Evolutionary conservation across 148 eudicot genomes (phyloP), one percentile per base, ranked within the genome.

Genomic region (Rhododendron henanense): DNA sequence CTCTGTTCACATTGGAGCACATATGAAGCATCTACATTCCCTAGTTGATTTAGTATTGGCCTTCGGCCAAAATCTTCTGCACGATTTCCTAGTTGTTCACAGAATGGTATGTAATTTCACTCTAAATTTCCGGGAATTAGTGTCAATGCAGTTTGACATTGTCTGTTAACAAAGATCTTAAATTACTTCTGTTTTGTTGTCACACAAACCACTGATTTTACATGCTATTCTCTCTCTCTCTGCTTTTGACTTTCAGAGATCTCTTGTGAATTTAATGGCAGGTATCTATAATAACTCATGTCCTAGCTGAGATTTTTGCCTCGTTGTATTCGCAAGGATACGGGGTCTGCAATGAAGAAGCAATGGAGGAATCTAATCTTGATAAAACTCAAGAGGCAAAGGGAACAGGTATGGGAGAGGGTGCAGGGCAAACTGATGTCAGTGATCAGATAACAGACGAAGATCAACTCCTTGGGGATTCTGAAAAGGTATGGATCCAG

Each of bases 391-490:
- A 94, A 91, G 96, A 97, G 82, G 95, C 91, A 82, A 86, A 83
- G 81, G 98, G 98, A 84, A 94, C 98, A 31, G 99, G 99, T 85
- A 93, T 97, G 96, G 98, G 98, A 84, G 99, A 97, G 84, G 99
- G 99, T 87, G 91, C 84, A 1, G 98, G 98, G 73, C 41, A 79
- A 76, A 92, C 91, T 76, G 99, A 97, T 90, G 98, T 97, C 75
- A 97, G 99, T 85, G 93, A 97, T 75, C 93, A 97, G 88, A 94
- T 97, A 87, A 87, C 87, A 59, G 95, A 93, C 82, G 99, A 97
- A 91, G 93, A 95, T 89, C 98, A 97, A 87, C 96, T 96, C 78
- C 94, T 94, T 84, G 96, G 96, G 83, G 83, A 92, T 69, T 87
- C 91, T 84, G 94, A 88, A 80, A 94, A 95, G 98, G 99, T 94